A percentile compares a stretch with the other conserved stretches of the same genome.
Evolutionary conservation across 768 basidiomycete species (phyloP).

Genomic region (Termitomyces sp.): DNA sequence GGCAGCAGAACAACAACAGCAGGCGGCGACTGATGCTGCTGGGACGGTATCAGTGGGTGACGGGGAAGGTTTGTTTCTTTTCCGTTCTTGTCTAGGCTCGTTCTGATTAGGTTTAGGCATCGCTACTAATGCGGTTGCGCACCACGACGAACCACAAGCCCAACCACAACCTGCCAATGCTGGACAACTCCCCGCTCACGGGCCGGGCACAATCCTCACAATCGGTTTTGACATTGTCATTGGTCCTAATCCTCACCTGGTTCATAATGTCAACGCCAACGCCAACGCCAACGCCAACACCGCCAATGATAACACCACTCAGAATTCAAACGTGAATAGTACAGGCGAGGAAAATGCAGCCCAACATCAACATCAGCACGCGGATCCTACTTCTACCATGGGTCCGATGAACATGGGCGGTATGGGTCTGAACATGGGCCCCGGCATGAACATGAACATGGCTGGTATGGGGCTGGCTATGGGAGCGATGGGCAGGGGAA

Average conservation of each 20-base stretch:
- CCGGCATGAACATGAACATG: not conserved
- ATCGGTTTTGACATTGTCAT: slow-evolving; percentile 6
- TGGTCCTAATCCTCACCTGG: not conserved
- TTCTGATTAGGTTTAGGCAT: not conserved
- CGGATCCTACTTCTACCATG: not conserved
- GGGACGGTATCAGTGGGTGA: not conserved
- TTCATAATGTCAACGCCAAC: not conserved
- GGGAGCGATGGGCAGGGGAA: not conserved
- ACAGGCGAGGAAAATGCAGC: not conserved
- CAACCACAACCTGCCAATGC: not conserved
- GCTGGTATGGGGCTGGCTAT: not conserved
- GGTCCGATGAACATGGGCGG: not conserved
- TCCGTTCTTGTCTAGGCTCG: not conserved
- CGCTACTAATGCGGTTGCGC: not conserved
- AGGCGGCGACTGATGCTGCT: not conserved
- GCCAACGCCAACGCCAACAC: not conserved
- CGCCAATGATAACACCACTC: not conserved
- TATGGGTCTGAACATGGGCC: not conserved
- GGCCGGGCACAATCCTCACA: not conserved
- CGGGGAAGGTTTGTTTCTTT: not conserved
- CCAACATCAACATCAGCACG: not conserved
- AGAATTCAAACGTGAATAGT: not conserved
- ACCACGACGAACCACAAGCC: not conserved
- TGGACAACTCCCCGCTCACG: not conserved
- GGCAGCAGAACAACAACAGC: not conserved